A percentile compares a stretch with the other conserved stretches of the same genome.
These are phyloP conservation scores for Tetrahymena elliotti DNA, from an alignment of 73 alveolate genomes.

Conservation along the genomic window DNA sequence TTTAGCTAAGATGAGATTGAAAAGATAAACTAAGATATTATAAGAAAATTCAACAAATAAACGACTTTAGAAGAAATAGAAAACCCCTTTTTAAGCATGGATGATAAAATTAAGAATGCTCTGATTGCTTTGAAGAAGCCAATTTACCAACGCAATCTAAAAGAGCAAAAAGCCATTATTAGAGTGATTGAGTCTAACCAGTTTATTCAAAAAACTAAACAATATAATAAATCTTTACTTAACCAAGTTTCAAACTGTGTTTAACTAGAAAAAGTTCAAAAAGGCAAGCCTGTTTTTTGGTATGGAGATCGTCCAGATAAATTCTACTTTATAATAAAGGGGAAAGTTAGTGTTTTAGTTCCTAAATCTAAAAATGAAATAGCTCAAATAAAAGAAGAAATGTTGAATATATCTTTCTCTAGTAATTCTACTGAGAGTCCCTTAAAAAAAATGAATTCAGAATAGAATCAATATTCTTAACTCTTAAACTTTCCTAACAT, in stretches of 20 bases:
- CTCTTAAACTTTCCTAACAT: background rate
- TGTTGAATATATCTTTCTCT: background rate
- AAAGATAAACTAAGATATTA: background rate
- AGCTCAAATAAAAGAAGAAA: background rate
- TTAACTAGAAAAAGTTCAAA: background rate
- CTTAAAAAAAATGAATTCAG: background rate
- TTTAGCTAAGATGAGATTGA: background rate
- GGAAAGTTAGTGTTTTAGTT: background rate
- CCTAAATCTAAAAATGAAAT: background rate
- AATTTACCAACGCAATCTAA: background rate
- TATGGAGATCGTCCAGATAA: background rate
- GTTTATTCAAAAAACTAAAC: background rate
- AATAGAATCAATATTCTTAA: background rate
- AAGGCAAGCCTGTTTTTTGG: background rate
- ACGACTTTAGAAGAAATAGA: background rate
- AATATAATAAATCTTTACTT: background rate
- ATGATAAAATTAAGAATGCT: background rate
- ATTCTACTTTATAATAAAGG: background rate
- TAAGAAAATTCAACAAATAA: background rate
- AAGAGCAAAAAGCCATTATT: background rate
- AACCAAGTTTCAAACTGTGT: background rate
- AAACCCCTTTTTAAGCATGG: background rate
- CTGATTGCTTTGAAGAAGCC: background rate
- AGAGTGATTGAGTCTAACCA: background rate
- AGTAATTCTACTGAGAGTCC: background rate